These are phyloP conservation scores for Kwoniella dendrophila DNA, from an alignment of 768 basidiomycete genomes.

Conservation along the genomic window DNA sequence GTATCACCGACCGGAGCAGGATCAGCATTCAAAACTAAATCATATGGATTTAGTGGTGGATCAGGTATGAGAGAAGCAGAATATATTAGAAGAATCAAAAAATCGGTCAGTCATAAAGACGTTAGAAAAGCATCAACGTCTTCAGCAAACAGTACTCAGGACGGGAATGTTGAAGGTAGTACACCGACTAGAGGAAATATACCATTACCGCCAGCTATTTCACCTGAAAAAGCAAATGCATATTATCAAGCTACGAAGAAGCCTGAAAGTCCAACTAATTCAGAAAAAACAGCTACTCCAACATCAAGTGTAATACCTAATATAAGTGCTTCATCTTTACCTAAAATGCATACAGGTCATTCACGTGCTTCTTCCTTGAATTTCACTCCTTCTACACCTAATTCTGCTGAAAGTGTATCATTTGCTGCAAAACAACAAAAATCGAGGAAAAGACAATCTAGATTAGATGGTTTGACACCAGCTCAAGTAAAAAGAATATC, in stretches of 20 bases:
- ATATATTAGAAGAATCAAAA: constrained; percentile 42
- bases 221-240: constrained; percentile 33
- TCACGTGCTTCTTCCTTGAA: constrained; percentile 11
- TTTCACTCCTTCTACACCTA: constrained; percentile 11
- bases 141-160: constrained; percentile 19
- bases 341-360: not conserved
- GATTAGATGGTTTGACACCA: constrained; percentile 37
- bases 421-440: constrained; percentile 10
- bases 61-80: constrained; percentile 42
- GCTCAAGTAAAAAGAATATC: constrained; percentile 50
- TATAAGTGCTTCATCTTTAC: constrained; percentile 3
- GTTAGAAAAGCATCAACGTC: constrained; percentile 24
- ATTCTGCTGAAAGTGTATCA: not conserved
- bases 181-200: constrained; percentile 18
- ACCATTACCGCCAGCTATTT: constrained; percentile 24
- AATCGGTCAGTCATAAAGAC: constrained; percentile 33
- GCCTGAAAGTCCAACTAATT: constrained; percentile 16
- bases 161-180: constrained; percentile 13
- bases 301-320: constrained; percentile 22
- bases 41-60: constrained; percentile 46
- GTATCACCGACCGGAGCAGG: not conserved
- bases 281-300: constrained; percentile 36
- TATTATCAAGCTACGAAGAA: constrained; percentile 6
- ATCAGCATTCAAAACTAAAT: constrained; percentile 31
- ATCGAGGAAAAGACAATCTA: constrained; percentile 29